Conservation (phyloP, 495 filamentous ascomycete species). For the Xylaria venustula region DNA sequence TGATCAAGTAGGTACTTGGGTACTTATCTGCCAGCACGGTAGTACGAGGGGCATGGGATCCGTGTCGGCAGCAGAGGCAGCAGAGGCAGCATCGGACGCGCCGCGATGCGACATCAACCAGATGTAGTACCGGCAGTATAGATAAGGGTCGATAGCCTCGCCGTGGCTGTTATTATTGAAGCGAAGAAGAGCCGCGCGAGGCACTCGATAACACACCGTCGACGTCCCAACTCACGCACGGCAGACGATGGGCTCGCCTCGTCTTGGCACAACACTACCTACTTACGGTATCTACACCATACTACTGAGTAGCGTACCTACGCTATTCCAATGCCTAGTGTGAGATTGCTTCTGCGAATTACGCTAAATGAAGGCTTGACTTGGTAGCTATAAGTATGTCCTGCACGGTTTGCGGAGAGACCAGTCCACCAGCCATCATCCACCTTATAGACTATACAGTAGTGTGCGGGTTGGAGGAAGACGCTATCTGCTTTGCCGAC, state of each 20-base stretch:
- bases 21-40: background rate
- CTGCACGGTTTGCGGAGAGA: no score
- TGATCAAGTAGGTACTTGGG: no score
- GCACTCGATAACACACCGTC: background rate
- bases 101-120: background rate
- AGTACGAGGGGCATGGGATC: background rate
- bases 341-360: no score
- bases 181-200: constrained; percentile 14
- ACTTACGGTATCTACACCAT: no score
- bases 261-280: constrained; percentile 1
- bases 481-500: background rate
- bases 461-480: background rate
- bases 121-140: no score
- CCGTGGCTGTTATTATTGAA: constrained; percentile 10
- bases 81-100: background rate
- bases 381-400: no score
- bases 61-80: background rate
- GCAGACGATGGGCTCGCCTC: background rate
- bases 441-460: constrained; percentile 8
- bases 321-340: background rate
- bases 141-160: constrained; percentile 14
- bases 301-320: background rate
- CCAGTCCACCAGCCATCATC: no score
- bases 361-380: no score
- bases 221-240: constrained; percentile 11